phyloP scores from a whole-genome alignment of 2,329 filamentous ascomycete species.

The Fusarium sarcochroum region DNA sequence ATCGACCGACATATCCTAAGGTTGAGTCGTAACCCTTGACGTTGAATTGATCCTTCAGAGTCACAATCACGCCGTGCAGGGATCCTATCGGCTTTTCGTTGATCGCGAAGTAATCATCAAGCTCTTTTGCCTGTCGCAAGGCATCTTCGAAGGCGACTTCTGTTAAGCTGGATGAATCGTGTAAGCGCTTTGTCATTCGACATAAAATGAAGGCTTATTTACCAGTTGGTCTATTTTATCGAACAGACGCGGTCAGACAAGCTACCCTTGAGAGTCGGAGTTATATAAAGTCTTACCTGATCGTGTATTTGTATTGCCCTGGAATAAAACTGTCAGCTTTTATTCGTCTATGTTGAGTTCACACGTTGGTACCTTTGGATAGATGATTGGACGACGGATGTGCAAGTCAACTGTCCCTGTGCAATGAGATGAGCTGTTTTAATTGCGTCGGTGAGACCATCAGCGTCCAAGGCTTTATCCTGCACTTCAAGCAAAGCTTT shows the following conservation, averaged over 20 bases:
- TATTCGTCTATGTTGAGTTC: no score
- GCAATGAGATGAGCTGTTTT: background rate
- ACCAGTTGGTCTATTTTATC: background rate
- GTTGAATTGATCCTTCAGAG: constrained; percentile 13
- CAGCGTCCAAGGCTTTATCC: background rate
- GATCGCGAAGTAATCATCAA: background rate
- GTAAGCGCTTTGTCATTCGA: background rate
- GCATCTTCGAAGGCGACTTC: constrained; percentile 10
- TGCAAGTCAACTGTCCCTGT: background rate
- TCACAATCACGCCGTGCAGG: background rate
- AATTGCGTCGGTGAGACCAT: background rate
- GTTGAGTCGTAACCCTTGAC: constrained; percentile 6
- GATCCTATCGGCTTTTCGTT: background rate
- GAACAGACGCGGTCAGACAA: background rate
- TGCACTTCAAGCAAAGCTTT: background rate
- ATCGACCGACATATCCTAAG: constrained; percentile 1
- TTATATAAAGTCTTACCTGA: background rate
- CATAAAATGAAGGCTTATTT: background rate
- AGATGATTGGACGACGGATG: background rate
- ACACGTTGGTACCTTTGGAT: background rate
- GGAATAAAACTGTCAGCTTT: no score
- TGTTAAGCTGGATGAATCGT: background rate
- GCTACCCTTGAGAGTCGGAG: background rate
- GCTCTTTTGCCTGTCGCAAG: background rate
- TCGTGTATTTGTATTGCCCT: background rate